Evolutionary conservation across 129 eudicot species (phyloP).

Genomic region (Centaurea solstitialis): DNA sequence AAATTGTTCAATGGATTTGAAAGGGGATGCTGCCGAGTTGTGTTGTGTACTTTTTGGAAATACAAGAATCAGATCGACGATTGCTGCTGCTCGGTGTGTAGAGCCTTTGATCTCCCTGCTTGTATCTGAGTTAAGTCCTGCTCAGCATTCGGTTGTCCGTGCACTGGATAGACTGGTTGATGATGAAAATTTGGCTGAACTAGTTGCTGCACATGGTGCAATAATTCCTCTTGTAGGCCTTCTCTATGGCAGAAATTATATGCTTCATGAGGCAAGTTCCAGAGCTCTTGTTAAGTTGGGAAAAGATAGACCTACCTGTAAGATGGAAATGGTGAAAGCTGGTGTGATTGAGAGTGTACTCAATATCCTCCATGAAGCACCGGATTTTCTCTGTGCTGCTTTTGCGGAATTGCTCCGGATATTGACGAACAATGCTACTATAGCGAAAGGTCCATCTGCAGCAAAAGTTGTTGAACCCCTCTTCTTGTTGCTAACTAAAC

Average conservation of each 20-base stretch:
- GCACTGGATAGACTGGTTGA: slow-evolving; percentile 88
- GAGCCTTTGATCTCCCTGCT: slow-evolving; percentile 94
- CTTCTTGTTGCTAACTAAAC: slow-evolving; percentile 59
- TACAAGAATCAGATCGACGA: slow-evolving; percentile 82
- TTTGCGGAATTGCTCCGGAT: slow-evolving; percentile 90
- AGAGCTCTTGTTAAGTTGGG: slow-evolving; percentile 96
- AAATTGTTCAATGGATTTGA: slow-evolving; percentile 82
- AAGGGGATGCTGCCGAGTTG: slow-evolving; percentile 95
- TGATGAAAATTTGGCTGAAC: slow-evolving; percentile 89
- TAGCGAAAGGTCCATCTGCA: slow-evolving; percentile 96
- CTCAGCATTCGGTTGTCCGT: slow-evolving; percentile 89
- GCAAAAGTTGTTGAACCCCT: slow-evolving; percentile 97
- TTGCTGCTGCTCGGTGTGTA: slow-evolving; percentile 95
- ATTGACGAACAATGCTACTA: slow-evolving; percentile 92
- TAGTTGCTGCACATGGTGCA: slow-evolving; percentile 96
- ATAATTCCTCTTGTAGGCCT: slow-evolving; percentile 97
- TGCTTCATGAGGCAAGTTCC: slow-evolving; percentile 90
- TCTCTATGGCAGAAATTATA: slow-evolving; percentile 71
- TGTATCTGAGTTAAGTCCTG: slow-evolving; percentile 77
- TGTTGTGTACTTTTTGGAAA: slow-evolving; percentile 91
- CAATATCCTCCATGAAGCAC: slow-evolving; percentile 89
- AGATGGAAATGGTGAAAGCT: slow-evolving; percentile 99
- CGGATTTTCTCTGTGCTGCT: slow-evolving; percentile 91
- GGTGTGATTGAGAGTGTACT: slow-evolving; percentile 88
- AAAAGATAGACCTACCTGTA: slow-evolving; percentile 92